Evolutionary conservation across 371 early-diverging fungal species (phyloP), one percentile per base, ranked within the genome.

Genomic region (Haplosporangium sp.): DNA sequence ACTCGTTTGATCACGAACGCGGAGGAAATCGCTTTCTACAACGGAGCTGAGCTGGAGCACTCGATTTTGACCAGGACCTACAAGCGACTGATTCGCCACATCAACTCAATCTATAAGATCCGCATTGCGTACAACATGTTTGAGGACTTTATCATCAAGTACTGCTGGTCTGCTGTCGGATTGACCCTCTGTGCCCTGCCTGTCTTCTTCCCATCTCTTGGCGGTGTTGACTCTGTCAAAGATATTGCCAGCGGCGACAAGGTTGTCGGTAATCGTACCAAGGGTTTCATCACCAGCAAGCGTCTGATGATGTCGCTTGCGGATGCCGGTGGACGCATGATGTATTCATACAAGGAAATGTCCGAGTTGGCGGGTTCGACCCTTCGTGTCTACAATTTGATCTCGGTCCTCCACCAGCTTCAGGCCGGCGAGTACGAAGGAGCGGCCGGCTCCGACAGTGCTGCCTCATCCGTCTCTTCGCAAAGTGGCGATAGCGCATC

Each of bases 241-340:
- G 80, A 70, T 29, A 74, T 65, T 54, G 74, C 70, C 55, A 56
- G 66, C 21, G 83, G 80, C 40, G 80, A 86, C 59, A 82, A 81
- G 52, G 82, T 80, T 43, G 88, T 88, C 6, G 90, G 94, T 21
- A 82, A 81, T 14, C 85, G 95, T 21, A 96, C 95, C 13, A 90
- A 92, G 64, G 91, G 91, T 2, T 97, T 97, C 59, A 91, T 98
- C 48, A 98, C 98, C 50, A 96, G 94, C 82, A 91, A 94, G 64
- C 85, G 96, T 55, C 76, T 91, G 52, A 89, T 96, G 90, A 86
- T 95, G 70, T 90, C 91, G 5, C 83, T 94, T 40, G 94, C 95
- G 1, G 96, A 96, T 83, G 96, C 96, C 16, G 94, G 94, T 81
- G 96, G 96, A 40, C 90, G 96, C 58, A 90, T 96, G 85, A 94